These are phyloP conservation scores for Penicillium ochrochloron DNA, from an alignment of 495 filamentous ascomycete species.

Conservation along the genomic window DNA sequence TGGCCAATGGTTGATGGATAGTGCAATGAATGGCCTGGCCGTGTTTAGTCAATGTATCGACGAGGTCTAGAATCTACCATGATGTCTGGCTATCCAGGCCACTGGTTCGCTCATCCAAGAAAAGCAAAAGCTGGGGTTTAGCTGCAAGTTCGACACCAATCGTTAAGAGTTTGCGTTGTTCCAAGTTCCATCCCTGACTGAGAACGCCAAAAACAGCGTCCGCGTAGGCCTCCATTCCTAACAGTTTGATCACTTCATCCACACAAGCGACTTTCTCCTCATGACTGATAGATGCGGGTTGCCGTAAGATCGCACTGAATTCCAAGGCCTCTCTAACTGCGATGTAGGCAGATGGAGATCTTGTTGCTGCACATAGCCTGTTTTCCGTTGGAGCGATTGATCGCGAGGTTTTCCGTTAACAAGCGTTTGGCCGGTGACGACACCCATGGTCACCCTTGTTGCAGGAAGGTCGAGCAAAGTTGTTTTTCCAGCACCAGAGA, in stretches of 20 bases:
- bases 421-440: constrained; percentile 54
- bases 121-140: constrained; percentile 76
- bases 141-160: constrained; percentile 85
- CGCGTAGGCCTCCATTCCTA: constrained; percentile 84
- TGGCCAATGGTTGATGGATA: constrained; percentile 93
- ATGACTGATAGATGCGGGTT: constrained; percentile 69
- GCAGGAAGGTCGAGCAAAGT: constrained; percentile 51
- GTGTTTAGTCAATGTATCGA: constrained; percentile 83
- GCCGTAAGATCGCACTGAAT: constrained; percentile 82
- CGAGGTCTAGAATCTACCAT: constrained; percentile 83
- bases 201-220: constrained; percentile 85
- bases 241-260: constrained; percentile 86
- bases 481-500: constrained; percentile 63
- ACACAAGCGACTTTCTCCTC: constrained; percentile 85
- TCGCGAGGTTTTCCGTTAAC: constrained; percentile 61
- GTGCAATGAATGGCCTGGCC: constrained; percentile 94
- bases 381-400: constrained; percentile 83
- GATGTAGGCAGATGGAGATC: constrained; percentile 79
- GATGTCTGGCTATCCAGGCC: constrained; percentile 88
- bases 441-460: constrained; percentile 53
- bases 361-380: constrained; percentile 91
- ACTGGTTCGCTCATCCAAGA: constrained; percentile 90
- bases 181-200: constrained; percentile 83
- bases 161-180: constrained; percentile 80
- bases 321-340: constrained; percentile 82